Evolutionary conservation across 768 basidiomycete species (phyloP).

Genomic region (Auricularia cornea): DNA sequence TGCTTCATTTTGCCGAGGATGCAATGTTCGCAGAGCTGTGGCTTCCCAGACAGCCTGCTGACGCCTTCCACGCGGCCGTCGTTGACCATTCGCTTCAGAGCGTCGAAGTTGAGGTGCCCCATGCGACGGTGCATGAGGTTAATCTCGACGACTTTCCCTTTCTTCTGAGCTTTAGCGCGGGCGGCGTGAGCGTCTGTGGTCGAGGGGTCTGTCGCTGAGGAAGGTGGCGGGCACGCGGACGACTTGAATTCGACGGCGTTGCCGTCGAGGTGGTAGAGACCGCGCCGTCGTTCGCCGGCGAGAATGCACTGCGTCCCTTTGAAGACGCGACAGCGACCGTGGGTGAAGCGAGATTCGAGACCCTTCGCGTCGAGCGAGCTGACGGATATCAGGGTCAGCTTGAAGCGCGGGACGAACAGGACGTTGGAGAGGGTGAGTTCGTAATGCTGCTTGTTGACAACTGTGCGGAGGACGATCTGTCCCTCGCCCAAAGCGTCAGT

Average conservation of each 20-base stretch:
- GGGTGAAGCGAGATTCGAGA: constrained; percentile 4
- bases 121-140: constrained; percentile 4
- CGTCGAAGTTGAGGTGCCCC: background rate
- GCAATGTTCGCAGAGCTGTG: constrained; percentile 2
- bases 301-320: constrained; percentile 2
- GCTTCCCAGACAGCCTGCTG: background rate
- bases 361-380: constrained; percentile 3
- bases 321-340: background rate
- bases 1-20: background rate
- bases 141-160: background rate
- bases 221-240: background rate
- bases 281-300: background rate
- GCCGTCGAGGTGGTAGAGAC: constrained; percentile 8
- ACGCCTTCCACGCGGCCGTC: background rate
- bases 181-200: too few relatives aligned
- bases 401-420: constrained; percentile 9
- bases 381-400: constrained; percentile 9
- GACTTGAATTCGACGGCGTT: background rate
- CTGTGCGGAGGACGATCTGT: constrained; percentile 4
- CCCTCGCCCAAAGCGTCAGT: constrained; percentile 7
- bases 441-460: background rate
- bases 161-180: background rate
- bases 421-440: background rate
- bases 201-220: background rate
- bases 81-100: background rate